A percentile compares a stretch with the other conserved stretches of the same genome.
Conservation (phyloP, 2,329 filamentous ascomycete genomes). For the Hortaea sp. region DNA sequence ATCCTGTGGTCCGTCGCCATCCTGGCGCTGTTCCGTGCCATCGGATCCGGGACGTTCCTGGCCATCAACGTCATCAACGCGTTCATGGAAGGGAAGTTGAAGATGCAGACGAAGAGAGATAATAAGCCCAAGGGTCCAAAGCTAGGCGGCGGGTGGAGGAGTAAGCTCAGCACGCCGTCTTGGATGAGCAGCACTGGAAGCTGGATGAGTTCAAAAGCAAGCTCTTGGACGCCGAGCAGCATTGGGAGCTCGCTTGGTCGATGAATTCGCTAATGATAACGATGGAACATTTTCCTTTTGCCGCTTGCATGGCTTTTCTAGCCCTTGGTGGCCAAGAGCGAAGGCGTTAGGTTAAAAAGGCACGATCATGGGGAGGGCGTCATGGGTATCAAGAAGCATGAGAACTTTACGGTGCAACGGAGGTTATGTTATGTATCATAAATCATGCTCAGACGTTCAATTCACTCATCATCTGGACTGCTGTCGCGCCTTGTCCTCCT, state of each 20-base stretch:
- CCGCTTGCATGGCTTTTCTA: too few species aligned
- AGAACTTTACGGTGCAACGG: background rate
- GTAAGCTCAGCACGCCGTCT: constrained; percentile 28
- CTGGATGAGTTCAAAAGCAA: constrained; percentile 28
- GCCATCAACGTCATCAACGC: constrained; percentile 76
- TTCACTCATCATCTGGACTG: constrained; percentile 4
- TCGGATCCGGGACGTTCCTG: constrained; percentile 73
- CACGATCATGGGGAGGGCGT: too few species aligned
- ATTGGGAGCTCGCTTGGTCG: constrained; percentile 18
- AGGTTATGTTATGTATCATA: background rate
- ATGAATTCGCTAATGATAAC: constrained; percentile 3
- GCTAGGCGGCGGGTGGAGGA: constrained; percentile 21
- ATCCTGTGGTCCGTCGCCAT: constrained; percentile 86
- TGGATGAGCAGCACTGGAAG: constrained; percentile 27
- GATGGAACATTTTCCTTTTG: background rate
- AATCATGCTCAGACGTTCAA: background rate
- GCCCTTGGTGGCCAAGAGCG: background rate
- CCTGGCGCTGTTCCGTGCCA: constrained; percentile 75
- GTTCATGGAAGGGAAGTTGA: constrained; percentile 76
- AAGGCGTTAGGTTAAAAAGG: background rate
- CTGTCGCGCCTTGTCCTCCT: background rate
- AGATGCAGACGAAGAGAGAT: constrained; percentile 29
- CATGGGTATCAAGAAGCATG: background rate
- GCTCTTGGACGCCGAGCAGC: constrained; percentile 21
- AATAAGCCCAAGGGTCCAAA: constrained; percentile 2